Evolutionary conservation across 148 eudicot species (phyloP), one percentile per base, ranked within the genome.

Genomic region (Agrostemma githago): DNA sequence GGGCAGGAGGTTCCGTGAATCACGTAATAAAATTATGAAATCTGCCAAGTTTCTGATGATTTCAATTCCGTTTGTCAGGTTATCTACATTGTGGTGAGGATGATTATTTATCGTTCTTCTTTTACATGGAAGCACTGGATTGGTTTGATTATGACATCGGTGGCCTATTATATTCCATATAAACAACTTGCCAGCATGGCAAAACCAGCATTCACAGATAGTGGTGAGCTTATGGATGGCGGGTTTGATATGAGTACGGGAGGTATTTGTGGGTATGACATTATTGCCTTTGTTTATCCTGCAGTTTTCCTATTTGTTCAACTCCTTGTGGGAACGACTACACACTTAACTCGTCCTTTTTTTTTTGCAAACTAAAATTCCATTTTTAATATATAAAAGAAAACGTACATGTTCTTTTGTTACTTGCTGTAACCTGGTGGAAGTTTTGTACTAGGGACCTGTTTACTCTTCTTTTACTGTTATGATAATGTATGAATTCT

Each of bases 231-330:
- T 68, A 68, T 87, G 7, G 98, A 94, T 83, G 98, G 98, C 17
- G 98, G 98, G 14, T 89, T 86, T 81, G 97, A 92, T 86, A 89
- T 94, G 98, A 88, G 87, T 66, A 85, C 97, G 6, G 86, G 84
- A 73, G 98, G 98, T 70, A 72, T 90, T 82, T 89, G 96, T 72
- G 97, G 97, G 98, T 94, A 89, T 56, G 90, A 26, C 39, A 12
- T 11, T 51, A 58, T 56, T 56, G 46, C 19, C 68, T 73, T 64
- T 14, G 9, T 70, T 41, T 77, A 11, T 54, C 21, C 14, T 42
- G 53, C 53, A 8, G 43, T 67, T 5, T 8, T 26, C 7, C 11
- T 53, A 26, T 15, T 70, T 15, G 8, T 66, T 39, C 44, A 38
- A 1, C 42, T 63, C 15, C 41, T 62, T 62, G 6, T 37, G 67